A percentile compares a stretch with the other conserved stretches of the same genome.
phyloP scores from a whole-genome alignment of 176 grass and related monocot species.

The Pharus latifolius region DNA sequence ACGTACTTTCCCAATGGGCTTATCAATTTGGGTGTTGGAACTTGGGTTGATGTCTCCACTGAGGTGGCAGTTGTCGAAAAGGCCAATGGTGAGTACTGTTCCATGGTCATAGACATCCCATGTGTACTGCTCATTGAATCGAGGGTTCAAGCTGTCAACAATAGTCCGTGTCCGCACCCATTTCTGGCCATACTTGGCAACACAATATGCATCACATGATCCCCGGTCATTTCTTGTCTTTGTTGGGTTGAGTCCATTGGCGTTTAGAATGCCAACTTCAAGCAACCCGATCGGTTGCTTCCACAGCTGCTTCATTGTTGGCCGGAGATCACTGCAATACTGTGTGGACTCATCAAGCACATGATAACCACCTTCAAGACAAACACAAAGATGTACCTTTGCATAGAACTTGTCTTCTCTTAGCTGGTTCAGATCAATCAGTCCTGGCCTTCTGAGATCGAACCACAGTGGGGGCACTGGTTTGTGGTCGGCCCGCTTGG shows the following conservation, averaged over 20 bases:
- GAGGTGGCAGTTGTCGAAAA: conserved; percentile 84
- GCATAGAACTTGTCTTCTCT: conserved; percentile 85
- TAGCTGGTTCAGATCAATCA: conserved; percentile 53
- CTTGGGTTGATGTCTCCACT: background rate
- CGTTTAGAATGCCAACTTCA: conserved; percentile 79
- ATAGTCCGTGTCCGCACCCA: conserved; percentile 91
- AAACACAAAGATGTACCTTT: conserved; percentile 45
- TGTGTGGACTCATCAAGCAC: conserved; percentile 88
- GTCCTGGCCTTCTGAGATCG: conserved; percentile 43
- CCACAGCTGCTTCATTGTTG: conserved; percentile 90
- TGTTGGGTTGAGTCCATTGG: conserved; percentile 53
- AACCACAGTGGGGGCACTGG: conserved; percentile 40
- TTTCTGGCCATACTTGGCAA: conserved; percentile 92
- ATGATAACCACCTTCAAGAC: conserved; percentile 90
- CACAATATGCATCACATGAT: conserved; percentile 85
- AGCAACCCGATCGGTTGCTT: conserved; percentile 75
- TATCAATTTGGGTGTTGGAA: conserved; percentile 36
- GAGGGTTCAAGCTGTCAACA: conserved; percentile 49
- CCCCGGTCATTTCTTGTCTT: conserved; percentile 49
- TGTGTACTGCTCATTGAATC: conserved; percentile 88
- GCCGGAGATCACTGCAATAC: conserved; percentile 82
- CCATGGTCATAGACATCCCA: conserved; percentile 89
- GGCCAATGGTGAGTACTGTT: conserved; percentile 76
- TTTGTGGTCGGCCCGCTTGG: conserved; percentile 50
- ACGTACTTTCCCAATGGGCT: conserved; percentile 69